Conservation (phyloP, 495 filamentous ascomycete genomes). For the Hypoxylon rickii region DNA sequence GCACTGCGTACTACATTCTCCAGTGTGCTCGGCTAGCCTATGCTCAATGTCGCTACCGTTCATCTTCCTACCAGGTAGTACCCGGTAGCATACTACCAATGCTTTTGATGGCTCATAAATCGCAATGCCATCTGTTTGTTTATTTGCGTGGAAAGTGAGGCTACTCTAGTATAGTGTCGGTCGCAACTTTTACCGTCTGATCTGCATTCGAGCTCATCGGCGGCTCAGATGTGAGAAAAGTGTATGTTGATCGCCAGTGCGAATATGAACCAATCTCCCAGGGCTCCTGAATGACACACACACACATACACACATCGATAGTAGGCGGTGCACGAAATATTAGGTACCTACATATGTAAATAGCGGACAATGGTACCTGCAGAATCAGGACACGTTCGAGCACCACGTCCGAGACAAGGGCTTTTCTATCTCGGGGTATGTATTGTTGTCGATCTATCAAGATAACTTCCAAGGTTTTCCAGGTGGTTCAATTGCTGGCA, state of each 20-base stretch:
- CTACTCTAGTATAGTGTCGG: no score
- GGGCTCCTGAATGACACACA: conserved; percentile 8
- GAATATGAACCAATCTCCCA: conserved; percentile 25
- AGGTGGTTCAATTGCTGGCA: no score
- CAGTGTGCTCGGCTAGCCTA: no score
- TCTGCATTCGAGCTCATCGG: conserved; percentile 20
- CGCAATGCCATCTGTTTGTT: background rate
- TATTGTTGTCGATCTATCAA: conserved; percentile 18
- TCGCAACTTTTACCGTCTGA: background rate
- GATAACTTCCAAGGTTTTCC: no score
- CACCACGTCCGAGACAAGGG: background rate
- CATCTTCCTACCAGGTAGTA: no score
- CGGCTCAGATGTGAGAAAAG: conserved; percentile 13
- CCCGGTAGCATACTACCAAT: no score
- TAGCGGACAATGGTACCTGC: conserved; percentile 13
- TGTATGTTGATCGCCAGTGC: conserved; percentile 22
- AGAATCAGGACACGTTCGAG: conserved; percentile 13
- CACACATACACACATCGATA: no score
- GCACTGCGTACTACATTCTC: no score
- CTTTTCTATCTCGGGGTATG: background rate
- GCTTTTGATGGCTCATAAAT: background rate
- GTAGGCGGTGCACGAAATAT: no score
- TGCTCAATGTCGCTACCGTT: background rate
- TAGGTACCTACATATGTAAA: no score
- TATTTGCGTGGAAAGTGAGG: no score